Percentiles rank a stretch among this genome's conserved stretches.
Evolutionary conservation across 2,329 filamentous ascomycete genomes (phyloP).

Genomic region (Aspergillus aculeatinus): DNA sequence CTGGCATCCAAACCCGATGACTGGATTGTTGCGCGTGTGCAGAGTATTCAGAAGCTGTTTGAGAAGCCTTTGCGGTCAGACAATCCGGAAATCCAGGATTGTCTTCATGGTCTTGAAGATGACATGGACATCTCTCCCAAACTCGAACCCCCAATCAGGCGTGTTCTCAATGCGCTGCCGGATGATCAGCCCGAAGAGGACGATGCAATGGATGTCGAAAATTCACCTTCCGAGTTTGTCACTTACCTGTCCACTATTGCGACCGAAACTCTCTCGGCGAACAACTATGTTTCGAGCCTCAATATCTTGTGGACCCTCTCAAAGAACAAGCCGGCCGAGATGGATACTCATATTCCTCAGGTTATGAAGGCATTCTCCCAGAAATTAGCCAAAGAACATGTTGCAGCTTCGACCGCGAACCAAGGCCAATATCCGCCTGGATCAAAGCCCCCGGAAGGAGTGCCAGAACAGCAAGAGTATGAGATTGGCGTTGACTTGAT

Average conservation of each 20-base stretch:
- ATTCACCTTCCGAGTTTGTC: slow-evolving; percentile 81
- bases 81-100: slow-evolving; percentile 89
- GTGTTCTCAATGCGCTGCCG: slow-evolving; percentile 85
- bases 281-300: slow-evolving; percentile 81
- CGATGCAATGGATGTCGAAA: slow-evolving; percentile 72
- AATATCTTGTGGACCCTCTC: slow-evolving; percentile 93
- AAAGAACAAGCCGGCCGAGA: slow-evolving; percentile 76
- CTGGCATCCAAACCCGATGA: slow-evolving; percentile 84
- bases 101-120: slow-evolving; percentile 72
- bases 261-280: slow-evolving; percentile 78
- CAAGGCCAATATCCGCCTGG: slow-evolving; percentile 37
- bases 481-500: slow-evolving; percentile 89
- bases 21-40: slow-evolving; percentile 79
- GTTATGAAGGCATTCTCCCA: slow-evolving; percentile 92
- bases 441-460: slow-evolving; percentile 42
- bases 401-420: slow-evolving; percentile 66
- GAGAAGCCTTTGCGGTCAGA: slow-evolving; percentile 88
- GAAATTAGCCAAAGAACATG: slow-evolving; percentile 90
- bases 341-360: slow-evolving; percentile 82
- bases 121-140: slow-evolving; percentile 68
- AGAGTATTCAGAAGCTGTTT: slow-evolving; percentile 78
- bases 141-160: slow-evolving; percentile 72
- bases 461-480: slow-evolving; percentile 71
- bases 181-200: slow-evolving; percentile 79
- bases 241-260: slow-evolving; percentile 81